Evolutionary conservation across 345 rosid genomes (phyloP).

Genomic region (Zanthoxylum bungeanum): DNA sequence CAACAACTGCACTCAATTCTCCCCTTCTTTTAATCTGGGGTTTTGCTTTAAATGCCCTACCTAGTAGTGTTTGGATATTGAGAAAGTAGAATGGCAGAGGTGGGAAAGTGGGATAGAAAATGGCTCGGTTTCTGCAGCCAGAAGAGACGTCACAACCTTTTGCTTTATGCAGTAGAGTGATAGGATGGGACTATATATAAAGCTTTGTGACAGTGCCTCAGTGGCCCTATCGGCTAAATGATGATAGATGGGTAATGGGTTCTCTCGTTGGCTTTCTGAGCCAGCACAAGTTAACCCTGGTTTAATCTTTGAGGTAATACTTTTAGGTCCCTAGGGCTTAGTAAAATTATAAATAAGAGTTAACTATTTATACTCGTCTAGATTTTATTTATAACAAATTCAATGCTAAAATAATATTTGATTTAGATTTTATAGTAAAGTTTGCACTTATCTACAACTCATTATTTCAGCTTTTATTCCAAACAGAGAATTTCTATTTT

Average conservation of each 20-base stretch:
- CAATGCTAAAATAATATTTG: too few species aligned
- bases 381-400: too few species aligned
- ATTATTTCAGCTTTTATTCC: too few species aligned
- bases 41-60: conserved; percentile 8
- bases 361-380: neutral
- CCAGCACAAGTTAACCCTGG: conserved; percentile 18
- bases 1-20: neutral
- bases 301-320: neutral
- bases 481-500: too few species aligned
- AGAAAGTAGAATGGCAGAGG: conserved; percentile 24
- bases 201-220: conserved; percentile 61
- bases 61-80: conserved; percentile 16
- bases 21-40: conserved; percentile 6
- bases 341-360: too few species aligned
- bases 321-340: neutral
- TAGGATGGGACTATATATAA: conserved; percentile 45
- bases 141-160: conserved; percentile 32
- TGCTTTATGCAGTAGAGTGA: conserved; percentile 36
- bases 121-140: conserved; percentile 19
- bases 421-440: too few species aligned
- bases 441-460: too few species aligned
- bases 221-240: conserved; percentile 52
- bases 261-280: neutral
- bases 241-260: too few species aligned
- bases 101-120: conserved; percentile 19